Percentiles rank a stretch among this genome's conserved stretches.
phyloP scores from a whole-genome alignment of 164 flowering plant species.

The Taxillus chinensis region DNA sequence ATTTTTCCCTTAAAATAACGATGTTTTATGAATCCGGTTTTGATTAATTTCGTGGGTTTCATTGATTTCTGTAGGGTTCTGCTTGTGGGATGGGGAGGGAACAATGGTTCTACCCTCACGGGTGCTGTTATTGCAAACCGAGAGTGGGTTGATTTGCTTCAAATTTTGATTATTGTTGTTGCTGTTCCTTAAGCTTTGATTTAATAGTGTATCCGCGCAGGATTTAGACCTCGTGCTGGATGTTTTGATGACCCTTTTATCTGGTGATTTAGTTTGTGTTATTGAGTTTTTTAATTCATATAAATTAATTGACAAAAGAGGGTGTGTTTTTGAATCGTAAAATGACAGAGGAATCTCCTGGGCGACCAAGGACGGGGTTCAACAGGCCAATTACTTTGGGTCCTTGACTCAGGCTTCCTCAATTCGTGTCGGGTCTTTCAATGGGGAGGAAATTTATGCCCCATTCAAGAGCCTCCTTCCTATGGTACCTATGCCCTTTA shows the following conservation, averaged over 20 bases:
- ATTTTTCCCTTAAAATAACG: not conserved
- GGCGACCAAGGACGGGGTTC: conserved; percentile 98
- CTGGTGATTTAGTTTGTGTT: too few relatives aligned
- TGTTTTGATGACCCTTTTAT: too few relatives aligned
- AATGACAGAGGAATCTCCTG: conserved; percentile 82
- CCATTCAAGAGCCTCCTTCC: conserved; percentile 99
- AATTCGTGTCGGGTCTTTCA: conserved; percentile 85
- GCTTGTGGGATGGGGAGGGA: conserved; percentile 99
- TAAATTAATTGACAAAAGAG: too few relatives aligned
- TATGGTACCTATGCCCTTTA: conserved; percentile 39
- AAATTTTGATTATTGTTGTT: not conserved
- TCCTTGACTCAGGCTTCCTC: conserved; percentile 92
- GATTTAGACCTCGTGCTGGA: too few relatives aligned
- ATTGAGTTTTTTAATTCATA: too few relatives aligned
- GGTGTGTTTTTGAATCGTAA: too few relatives aligned
- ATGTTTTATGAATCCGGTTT: not conserved
- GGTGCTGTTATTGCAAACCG: conserved; percentile 89
- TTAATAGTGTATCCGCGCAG: too few relatives aligned
- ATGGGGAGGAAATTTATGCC: conserved; percentile 98
- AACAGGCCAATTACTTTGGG: conserved; percentile 94
- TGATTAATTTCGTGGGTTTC: conserved; percentile 4
- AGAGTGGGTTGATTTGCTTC: conserved; percentile 46
- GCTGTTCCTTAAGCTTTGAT: too few relatives aligned
- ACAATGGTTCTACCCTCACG: conserved; percentile 92
- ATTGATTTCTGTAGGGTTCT: conserved; percentile 51